Evolutionary conservation across 805 yeast genomes (phyloP), one percentile per base, ranked within the genome.

Genomic region (Kluyveromyces lactis): DNA sequence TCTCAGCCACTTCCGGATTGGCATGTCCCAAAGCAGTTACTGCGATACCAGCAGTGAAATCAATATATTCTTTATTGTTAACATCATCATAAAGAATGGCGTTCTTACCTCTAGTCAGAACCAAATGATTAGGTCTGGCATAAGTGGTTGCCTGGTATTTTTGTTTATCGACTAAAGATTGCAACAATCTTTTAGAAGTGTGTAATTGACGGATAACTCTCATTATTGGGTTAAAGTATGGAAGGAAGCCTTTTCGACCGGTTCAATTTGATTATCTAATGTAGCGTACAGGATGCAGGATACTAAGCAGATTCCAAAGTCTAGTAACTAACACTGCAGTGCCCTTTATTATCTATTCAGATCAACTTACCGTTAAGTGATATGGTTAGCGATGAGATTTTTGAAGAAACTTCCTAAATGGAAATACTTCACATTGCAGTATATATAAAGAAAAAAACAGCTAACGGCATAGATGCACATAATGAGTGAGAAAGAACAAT

Each of bases 1-100:
- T 75, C 40, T 81, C 66, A 5, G 95, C 73, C 27, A 92, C 72
- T 45, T 78, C 81, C 3, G 79, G 77, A 51, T 92, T 73, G 18
- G 87, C 68, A 56, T 92, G 97, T 2, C 98, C 98, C 46, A 92
- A 67, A 1, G 85, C 81, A n/a, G 95, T 90, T 12, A 92, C 98
- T 1, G 98, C 97, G 49, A 92, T 90, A 39, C 98, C 98, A 2
- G 97, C 87, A 1, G 90, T 80, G 63, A 92, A 90, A 58, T 92
- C 98, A 37, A 92, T 71, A 55, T 81, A 92, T 56, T 81, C 72
- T 29, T 76, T 71, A 44, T 82, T 81, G 51, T 85, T 86, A 36
- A 81, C 62, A 35, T 57, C 62, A 60, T 92, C 98, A 69, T 79
- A 87, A 40, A 92, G 58, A 39, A 69, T 68, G n/a, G 87, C 75